Conservation (phyloP, 352 stramenopile species). For the Globisporangium alternatum region DNA sequence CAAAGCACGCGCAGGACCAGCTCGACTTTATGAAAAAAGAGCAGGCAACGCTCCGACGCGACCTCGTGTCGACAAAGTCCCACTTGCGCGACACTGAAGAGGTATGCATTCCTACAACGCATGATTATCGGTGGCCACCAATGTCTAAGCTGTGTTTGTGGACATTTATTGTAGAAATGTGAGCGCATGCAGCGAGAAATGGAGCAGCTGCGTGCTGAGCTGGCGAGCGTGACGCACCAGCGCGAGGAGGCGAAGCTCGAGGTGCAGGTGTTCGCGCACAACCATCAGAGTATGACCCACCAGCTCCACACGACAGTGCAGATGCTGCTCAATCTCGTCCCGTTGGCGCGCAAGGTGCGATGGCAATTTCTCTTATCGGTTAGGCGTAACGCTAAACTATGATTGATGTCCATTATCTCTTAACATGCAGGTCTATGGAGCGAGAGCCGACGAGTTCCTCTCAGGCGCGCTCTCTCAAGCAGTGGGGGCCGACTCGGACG, state of each 20-base stretch:
- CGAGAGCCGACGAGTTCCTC: constrained; percentile 56
- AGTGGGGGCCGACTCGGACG: constrained; percentile 22
- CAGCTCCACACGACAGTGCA: constrained; percentile 74
- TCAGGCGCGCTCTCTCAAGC: constrained; percentile 51
- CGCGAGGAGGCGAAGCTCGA: constrained; percentile 59
- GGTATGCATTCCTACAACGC: constrained; percentile 12
- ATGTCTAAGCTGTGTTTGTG: background rate
- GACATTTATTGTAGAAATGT: constrained; percentile 14
- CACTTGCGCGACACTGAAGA: constrained; percentile 52
- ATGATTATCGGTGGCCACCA: background rate
- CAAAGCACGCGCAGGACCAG: constrained; percentile 57
- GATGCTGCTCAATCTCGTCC: constrained; percentile 69
- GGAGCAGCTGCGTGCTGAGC: constrained; percentile 27
- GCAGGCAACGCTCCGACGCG: constrained; percentile 37
- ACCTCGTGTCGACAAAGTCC: constrained; percentile 48
- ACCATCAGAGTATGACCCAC: constrained; percentile 66
- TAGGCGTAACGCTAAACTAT: background rate
- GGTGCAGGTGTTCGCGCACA: constrained; percentile 49
- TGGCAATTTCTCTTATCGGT: background rate
- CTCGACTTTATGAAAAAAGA: constrained; percentile 65
- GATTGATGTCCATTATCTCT: background rate
- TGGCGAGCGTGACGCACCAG: constrained; percentile 39
- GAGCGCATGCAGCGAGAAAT: constrained; percentile 28
- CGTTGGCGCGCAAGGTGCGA: constrained; percentile 49
- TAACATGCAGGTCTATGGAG: constrained; percentile 47